phyloP scores from a whole-genome alignment of 352 stramenopile species.

The Pythium aphanidermatum region DNA sequence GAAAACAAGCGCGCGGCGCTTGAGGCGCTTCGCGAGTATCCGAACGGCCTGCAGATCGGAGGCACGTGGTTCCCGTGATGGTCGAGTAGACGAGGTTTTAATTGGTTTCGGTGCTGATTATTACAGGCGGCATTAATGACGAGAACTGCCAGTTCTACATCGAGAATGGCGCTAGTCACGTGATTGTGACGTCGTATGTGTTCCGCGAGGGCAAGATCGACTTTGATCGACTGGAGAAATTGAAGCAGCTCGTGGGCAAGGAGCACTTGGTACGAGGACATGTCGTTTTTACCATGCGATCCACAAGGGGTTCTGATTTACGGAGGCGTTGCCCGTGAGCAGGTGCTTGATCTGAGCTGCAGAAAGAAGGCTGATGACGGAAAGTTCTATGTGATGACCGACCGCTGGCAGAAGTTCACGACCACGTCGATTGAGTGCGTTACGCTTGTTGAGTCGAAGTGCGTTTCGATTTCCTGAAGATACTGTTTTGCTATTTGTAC shows the following conservation, averaged over 20 bases:
- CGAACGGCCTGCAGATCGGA: slow-evolving; percentile 93
- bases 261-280: slow-evolving; percentile 70
- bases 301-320: no score
- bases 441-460: background rate
- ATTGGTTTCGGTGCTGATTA: background rate
- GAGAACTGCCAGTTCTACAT: slow-evolving; percentile 94
- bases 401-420: slow-evolving; percentile 97
- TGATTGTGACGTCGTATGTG: slow-evolving; percentile 98
- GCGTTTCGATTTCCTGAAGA: background rate
- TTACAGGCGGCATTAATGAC: slow-evolving; percentile 82
- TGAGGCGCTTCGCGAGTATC: slow-evolving; percentile 85
- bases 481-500: background rate
- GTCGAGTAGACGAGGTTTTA: background rate
- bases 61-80: no score
- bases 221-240: slow-evolving; percentile 57
- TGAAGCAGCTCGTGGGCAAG: slow-evolving; percentile 70
- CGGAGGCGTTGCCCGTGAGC: no score
- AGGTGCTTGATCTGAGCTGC: slow-evolving; percentile 96
- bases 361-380: slow-evolving; percentile 80
- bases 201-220: slow-evolving; percentile 93
- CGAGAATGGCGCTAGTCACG: slow-evolving; percentile 93
- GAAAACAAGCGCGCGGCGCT: slow-evolving; percentile 90
- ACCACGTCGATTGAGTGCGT: slow-evolving; percentile 84
- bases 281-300: no score
- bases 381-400: slow-evolving; percentile 94